Conservation (phyloP, 78 protist genomes). For the Chrysochromulina parva region DNA sequence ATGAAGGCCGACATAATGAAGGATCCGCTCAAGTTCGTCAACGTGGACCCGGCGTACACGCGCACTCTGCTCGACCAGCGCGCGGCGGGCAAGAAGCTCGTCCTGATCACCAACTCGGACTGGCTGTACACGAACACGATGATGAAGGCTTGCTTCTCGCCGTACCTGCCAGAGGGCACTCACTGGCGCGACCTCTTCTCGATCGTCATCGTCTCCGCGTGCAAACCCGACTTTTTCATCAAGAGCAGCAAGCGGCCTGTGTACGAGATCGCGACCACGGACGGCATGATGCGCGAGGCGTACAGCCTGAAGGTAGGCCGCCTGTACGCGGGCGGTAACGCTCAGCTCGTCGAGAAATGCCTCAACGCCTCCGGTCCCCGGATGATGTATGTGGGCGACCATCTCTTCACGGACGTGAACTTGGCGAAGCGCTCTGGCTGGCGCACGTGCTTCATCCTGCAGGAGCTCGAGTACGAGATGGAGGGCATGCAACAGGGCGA, state of each 20-base stretch:
- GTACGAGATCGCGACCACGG: conserved; percentile 36
- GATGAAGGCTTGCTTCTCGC: neutral
- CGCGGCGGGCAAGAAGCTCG: conserved; percentile 21
- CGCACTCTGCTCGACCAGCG: conserved; percentile 37
- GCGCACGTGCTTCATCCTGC: conserved; percentile 42
- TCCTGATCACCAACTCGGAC: conserved; percentile 20
- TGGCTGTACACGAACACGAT: conserved; percentile 10
- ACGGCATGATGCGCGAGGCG: conserved; percentile 30
- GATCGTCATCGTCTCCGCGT: conserved; percentile 17
- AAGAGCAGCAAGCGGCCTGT: neutral
- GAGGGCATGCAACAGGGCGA: neutral
- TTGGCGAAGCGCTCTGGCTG: conserved; percentile 27
- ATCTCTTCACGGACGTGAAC: conserved; percentile 47
- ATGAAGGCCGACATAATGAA: neutral
- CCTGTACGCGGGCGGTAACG: neutral
- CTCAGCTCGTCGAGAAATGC: neutral
- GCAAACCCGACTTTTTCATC: conserved; percentile 40
- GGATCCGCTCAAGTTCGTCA: neutral
- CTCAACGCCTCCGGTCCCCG: neutral
- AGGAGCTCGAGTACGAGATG: neutral
- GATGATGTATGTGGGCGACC: conserved; percentile 34
- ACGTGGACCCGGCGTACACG: neutral
- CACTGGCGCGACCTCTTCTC: conserved; percentile 21
- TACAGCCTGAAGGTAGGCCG: conserved; percentile 33
- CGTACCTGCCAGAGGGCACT: conserved; percentile 3